Evolutionary conservation across 2,329 filamentous ascomycete genomes (phyloP).

Genomic region (Ophiocordyceps camponoti-saundersi): DNA sequence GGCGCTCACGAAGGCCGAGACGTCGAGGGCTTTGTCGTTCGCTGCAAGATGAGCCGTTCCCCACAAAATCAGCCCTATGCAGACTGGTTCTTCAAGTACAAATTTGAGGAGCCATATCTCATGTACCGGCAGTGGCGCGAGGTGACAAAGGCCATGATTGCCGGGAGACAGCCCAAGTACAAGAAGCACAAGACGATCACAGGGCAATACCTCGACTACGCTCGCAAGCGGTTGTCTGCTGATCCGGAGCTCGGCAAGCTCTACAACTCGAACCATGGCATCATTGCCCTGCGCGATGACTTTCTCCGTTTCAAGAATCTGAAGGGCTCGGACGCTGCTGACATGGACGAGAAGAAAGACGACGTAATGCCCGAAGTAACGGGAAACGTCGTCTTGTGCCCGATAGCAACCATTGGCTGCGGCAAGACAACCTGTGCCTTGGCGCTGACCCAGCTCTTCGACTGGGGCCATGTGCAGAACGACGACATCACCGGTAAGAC

Average conservation of each 20-base stretch:
- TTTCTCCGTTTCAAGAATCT: constrained; percentile 73
- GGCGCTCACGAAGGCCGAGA: constrained; percentile 82
- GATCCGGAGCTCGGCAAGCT: constrained; percentile 50
- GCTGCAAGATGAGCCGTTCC: constrained; percentile 55
- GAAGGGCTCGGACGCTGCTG: constrained; percentile 78
- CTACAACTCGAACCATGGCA: constrained; percentile 84
- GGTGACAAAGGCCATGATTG: constrained; percentile 79
- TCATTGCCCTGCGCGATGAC: constrained; percentile 77
- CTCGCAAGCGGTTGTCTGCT: constrained; percentile 51
- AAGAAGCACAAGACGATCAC: constrained; percentile 85
- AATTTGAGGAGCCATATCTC: constrained; percentile 95
- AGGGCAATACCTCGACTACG: constrained; percentile 76
- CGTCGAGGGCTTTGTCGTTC: constrained; percentile 91
- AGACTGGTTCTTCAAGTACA: constrained; percentile 99
- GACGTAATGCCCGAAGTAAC: constrained; percentile 34
- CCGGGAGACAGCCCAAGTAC: constrained; percentile 54
- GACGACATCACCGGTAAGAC: constrained; percentile 78
- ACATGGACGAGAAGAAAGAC: constrained; percentile 39
- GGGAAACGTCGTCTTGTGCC: constrained; percentile 63
- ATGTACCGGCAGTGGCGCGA: constrained; percentile 99
- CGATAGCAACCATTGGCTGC: constrained; percentile 85
- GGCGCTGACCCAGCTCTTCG: constrained; percentile 66
- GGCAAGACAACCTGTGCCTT: constrained; percentile 89
- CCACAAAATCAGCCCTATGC: constrained; percentile 37
- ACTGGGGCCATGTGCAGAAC: constrained; percentile 89